phyloP scores from a whole-genome alignment of 345 rosid genomes.

The Gossypium bickii region DNA sequence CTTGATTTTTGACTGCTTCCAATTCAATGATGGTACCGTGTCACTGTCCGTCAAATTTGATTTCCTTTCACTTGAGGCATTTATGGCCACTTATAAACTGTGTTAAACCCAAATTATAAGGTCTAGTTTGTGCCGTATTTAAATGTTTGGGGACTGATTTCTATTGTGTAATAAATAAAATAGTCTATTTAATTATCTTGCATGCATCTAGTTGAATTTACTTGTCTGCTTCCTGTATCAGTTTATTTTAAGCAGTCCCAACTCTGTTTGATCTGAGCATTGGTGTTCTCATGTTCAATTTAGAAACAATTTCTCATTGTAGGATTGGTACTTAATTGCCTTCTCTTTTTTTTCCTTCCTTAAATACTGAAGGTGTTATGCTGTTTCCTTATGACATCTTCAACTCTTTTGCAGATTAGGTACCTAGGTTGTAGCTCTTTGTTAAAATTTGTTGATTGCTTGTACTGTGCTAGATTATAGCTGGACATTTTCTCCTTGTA shows the following conservation, averaged over 20 bases:
- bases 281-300: background rate
- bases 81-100: background rate
- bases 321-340: background rate
- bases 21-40: background rate
- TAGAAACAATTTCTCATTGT: background rate
- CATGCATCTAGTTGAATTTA: background rate
- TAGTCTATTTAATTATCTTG: background rate
- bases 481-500: conserved; percentile 9
- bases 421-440: background rate
- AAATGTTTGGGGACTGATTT: background rate
- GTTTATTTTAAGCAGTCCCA: background rate
- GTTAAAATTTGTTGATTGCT: background rate
- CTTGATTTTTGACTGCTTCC: background rate
- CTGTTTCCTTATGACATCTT: background rate
- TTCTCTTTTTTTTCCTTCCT: background rate
- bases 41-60: background rate
- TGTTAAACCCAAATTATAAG: background rate
- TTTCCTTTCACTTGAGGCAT: background rate
- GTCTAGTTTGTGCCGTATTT: background rate
- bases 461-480: background rate
- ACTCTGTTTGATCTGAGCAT: background rate
- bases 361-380: background rate
- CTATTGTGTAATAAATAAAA: background rate
- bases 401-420: background rate
- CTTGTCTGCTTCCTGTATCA: background rate